These are phyloP conservation scores for Arabidopsis lyrata DNA, from an alignment of 441 rosid species.

Conservation along the genomic window DNA sequence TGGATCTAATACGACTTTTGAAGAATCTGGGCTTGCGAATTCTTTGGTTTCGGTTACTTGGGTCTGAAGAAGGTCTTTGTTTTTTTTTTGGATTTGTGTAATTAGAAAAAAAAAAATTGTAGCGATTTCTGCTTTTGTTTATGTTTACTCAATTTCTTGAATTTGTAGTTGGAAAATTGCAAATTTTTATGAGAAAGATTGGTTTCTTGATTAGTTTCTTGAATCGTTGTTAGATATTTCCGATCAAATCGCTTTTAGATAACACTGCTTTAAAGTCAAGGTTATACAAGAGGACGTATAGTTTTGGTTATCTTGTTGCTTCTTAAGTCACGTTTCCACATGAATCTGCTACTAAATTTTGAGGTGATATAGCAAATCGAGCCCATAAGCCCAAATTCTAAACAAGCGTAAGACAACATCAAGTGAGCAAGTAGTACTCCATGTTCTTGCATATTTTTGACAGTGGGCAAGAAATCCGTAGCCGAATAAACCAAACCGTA, in stretches of 20 bases:
- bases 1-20: constrained; percentile 64
- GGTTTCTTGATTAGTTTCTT: background rate
- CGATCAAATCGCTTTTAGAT: background rate
- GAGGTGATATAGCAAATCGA: background rate
- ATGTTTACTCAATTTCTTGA: background rate
- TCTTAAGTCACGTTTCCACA: background rate
- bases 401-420: background rate
- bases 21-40: constrained; percentile 81
- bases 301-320: background rate
- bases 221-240: background rate
- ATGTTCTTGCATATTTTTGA: no score
- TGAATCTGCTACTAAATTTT: no score
- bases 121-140: background rate
- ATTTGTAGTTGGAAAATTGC: background rate
- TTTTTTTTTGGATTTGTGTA: background rate
- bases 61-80: constrained; percentile 52
- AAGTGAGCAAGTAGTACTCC: no score
- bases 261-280: background rate
- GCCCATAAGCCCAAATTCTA: background rate
- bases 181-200: background rate
- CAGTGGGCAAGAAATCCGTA: no score
- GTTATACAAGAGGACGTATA: background rate
- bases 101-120: background rate
- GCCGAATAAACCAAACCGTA: no score
- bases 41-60: constrained; percentile 76